These are phyloP conservation scores for Hypoxylon sp. DNA, from an alignment of 2,329 filamentous ascomycete genomes.

Conservation along the genomic window DNA sequence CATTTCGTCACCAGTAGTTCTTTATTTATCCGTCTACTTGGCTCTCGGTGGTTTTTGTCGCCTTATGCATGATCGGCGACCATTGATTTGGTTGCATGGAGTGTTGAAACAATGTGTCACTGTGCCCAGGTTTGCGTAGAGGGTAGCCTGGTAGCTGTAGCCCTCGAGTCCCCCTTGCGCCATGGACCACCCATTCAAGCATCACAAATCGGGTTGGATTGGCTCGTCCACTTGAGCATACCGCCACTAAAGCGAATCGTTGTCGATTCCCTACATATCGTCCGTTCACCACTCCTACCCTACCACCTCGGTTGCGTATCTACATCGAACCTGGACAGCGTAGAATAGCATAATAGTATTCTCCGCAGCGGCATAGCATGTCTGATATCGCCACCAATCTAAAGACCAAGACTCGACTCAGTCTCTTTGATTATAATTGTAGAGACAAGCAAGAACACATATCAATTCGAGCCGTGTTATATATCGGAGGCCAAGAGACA, in stretches of 20 bases:
- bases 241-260: slow-evolving; percentile 34
- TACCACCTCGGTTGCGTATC: slow-evolving; percentile 25
- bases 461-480: slow-evolving; percentile 29
- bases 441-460: slow-evolving; percentile 23
- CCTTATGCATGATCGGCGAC: slow-evolving; percentile 35
- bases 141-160: slow-evolving; percentile 24
- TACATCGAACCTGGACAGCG: slow-evolving; percentile 17
- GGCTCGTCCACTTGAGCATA: slow-evolving; percentile 30
- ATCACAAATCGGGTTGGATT: slow-evolving; percentile 34
- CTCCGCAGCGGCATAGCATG: slow-evolving; percentile 22
- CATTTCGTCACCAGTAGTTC: slow-evolving; percentile 13
- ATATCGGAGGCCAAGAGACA: slow-evolving; percentile 34
- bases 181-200: slow-evolving; percentile 34
- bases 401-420: slow-evolving; percentile 17
- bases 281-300: slow-evolving; percentile 28
- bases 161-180: slow-evolving; percentile 41
- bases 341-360: no score
- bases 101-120: slow-evolving; percentile 42
- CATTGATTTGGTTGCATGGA: slow-evolving; percentile 35
- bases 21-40: slow-evolving; percentile 23
- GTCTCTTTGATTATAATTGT: slow-evolving; percentile 21
- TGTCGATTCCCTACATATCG: slow-evolving; percentile 31
- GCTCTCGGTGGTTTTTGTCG: slow-evolving; percentile 9
- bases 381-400: slow-evolving; percentile 33
- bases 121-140: slow-evolving; percentile 27